Base-by-base conservation (phyloP, 257 asterid genomes). In the Eustoma russellianum region DNA sequence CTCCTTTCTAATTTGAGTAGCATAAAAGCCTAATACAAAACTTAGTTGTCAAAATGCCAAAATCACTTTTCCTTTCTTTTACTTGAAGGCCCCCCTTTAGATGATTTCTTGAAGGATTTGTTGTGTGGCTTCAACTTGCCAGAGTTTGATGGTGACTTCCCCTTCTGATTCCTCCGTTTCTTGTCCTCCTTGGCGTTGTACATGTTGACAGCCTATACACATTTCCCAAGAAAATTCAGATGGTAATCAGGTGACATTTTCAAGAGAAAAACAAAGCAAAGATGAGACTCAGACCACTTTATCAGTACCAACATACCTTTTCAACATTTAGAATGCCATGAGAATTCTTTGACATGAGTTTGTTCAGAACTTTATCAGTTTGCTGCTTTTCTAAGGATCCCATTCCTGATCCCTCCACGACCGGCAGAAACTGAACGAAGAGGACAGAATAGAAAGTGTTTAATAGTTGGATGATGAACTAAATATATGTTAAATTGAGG, bases 381-480 rank as follows among this genome's bases (percentile, higher is more conserved):
- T 92, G 97, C 74, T 83, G 87, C 62, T 67, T 83, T 56, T 92
- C 99, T 56, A 81, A 52, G 14, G 85, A 64, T 34, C 94, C 95
- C 93, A 85, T 88, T 61, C 99, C 99, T 1, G 95, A 79, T 64
- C 99, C 99, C 75, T 85, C 99, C 5, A 62, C 94, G 33, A 81
- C 89, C 2, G 99, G 95, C 16, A 92, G 70, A 66, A 76, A 92
- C 99, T 92, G 83, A 52, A 74, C 9, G 60, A 16, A 50, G 30
- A 17, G 11, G 45, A 17, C 49, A 4, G 28, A 44, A n/a, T n/a
- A n/a, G n/a, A 44, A n/a, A 30, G 46, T 3, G 17, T 40, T 43
- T 5, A 38, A 16, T 38, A 17, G 16, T 13, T 12, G 19, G 14
- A 1, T 35, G 15, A 16, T 53, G 48, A 34, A 28, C 19, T 2